Evolutionary conservation across 116 monocot species (phyloP), one percentile per base, ranked within the genome.

Genomic region (Trichopus zeylanicus): DNA sequence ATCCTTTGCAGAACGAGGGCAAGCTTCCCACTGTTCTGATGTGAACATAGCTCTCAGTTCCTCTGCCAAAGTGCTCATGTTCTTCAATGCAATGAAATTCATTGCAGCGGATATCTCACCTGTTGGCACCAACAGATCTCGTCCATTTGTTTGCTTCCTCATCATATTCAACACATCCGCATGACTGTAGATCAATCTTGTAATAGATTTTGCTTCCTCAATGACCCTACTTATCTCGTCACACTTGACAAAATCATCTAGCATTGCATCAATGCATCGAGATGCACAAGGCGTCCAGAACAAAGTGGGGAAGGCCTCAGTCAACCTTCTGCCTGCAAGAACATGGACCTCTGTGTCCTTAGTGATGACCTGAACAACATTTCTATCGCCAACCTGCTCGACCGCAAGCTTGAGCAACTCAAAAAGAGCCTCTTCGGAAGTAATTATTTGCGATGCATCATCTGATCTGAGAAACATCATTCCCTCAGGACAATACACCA

Each of bases 261-360:
- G 71, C 64, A 92, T 86, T 10, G 26, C 71, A 30, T 92, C 92
- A 13, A 99, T 67, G 70, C 85, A 85, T 46, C 73, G 79, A 37
- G 85, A 68, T 51, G 92, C 71, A 56, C 99, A 99, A 0, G 86
- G 80, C 0, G 74, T 86, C 99, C 99, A 99, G 38, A 99, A 99
- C 71, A 99, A 30, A 7, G 85, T 83, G 3, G 99, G 91, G 59
- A 75, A 99, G 46, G 75, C 42, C n/a, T 92, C 92, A 0, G 57
- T 64, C 53, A 99, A 48, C 65, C 71, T 82, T 46, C 73, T 85
- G 31, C 88, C 92, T 1, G 92, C 99, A 34, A 72, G 26, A 29
- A 67, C 76, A 76, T 99, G 77, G n/a, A 34, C 69, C 7, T 88
- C 88, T 0, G 82, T 64, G 39, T 67, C 71, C 46, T 65, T 86